These are phyloP conservation scores for Teunomyces stri DNA, from an alignment of 805 yeast genomes.

Conservation along the genomic window DNA sequence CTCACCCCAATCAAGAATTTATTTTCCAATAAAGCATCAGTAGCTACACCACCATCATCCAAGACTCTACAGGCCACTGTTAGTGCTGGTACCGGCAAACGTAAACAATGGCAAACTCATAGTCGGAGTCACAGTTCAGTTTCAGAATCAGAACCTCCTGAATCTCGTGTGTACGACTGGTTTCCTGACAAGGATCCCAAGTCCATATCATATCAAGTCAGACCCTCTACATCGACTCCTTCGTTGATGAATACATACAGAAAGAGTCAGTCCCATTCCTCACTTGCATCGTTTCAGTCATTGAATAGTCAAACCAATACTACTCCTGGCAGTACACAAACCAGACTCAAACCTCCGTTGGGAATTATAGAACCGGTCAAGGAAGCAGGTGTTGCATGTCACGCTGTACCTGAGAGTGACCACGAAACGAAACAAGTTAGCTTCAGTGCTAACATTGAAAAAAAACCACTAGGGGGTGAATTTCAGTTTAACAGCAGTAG, in stretches of 20 bases:
- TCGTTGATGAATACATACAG: neutral
- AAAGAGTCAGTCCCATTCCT: constrained; percentile 6
- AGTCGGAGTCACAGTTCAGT: constrained; percentile 9
- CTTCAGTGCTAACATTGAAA: constrained; percentile 5
- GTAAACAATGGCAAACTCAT: constrained; percentile 6
- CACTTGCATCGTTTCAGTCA: constrained; percentile 6
- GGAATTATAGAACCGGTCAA: neutral
- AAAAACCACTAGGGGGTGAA: neutral
- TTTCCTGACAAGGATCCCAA: neutral
- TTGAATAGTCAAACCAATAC: constrained; percentile 1
- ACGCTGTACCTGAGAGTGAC: constrained; percentile 7
- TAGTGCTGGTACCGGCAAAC: neutral
- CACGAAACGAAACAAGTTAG: constrained; percentile 12
- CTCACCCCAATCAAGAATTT: constrained; percentile 26
- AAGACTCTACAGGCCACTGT: constrained; percentile 6
- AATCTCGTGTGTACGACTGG: neutral
- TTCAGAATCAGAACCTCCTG: constrained; percentile 2
- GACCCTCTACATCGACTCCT: constrained; percentile 2
- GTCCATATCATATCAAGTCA: neutral
- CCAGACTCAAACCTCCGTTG: constrained; percentile 6
- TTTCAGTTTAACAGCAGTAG: neutral
- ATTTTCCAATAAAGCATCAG: constrained; percentile 15
- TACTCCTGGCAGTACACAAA: neutral
- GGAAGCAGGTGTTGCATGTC: constrained; percentile 1
- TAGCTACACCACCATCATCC: constrained; percentile 6